Evolutionary conservation across 768 basidiomycete genomes (phyloP), one percentile per base, ranked within the genome.

Genomic region (Termitomyces heimii): DNA sequence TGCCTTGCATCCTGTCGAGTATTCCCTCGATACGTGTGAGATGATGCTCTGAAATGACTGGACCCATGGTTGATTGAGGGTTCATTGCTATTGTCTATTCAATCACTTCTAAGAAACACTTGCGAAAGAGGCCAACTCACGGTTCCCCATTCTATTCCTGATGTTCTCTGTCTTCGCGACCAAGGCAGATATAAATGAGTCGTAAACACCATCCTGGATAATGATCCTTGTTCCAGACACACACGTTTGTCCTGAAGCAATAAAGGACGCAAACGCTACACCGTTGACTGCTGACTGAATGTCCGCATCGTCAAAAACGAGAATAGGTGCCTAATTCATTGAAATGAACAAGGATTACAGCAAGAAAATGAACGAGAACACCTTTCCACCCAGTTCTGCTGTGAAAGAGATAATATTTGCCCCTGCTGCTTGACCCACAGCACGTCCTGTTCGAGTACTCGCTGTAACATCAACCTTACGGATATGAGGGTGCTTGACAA

Each of bases 181-280:
- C 67, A 92, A 85, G 18, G 65, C 66, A 7, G 68, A 63, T 75
- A 92, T 77, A 69, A 94, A 93, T 3, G 70, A 68, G 45, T 89
- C 80, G 60, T 90, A 92, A 46, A 93, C 77, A 9, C 70, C 67
- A 43, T 83, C 80, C 56, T 93, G 90, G 7, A 94, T 71, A 5
- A 93, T 75, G 20, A 94, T 74, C n/a, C 92, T 82, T 13, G 90
- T 85, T n/a, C 90, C 92, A 2, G 92, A 93, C n/a, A 94, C 87
- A 58, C 92, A 93, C 9, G 92, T 93, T 72, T 94, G 92, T 3
- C 92, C 92, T 24, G 89, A 91, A 1, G 92, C 92, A 50, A 94
- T 75, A 63, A 94, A 94, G 0, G 87, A 82, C 10, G 90, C 86
- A 65, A 94, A 94, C 0, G 89, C 86, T 6, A 82, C 82, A 18